Conservation (phyloP, 2,329 filamentous ascomycete genomes). For the Dactylellina sp. region DNA sequence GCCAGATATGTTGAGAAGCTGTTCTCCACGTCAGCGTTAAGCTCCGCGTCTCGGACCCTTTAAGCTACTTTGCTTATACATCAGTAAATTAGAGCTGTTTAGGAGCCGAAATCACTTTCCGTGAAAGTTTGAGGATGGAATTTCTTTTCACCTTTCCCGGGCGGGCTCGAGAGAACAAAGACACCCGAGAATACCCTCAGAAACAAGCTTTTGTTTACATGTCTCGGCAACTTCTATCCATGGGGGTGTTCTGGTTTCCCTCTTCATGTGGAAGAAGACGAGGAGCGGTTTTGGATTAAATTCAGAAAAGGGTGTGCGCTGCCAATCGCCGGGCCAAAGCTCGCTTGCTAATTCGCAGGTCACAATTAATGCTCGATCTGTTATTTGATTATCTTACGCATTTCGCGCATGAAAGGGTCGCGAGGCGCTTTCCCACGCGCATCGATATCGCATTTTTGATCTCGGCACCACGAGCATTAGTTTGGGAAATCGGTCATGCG, state of each 20-base stretch:
- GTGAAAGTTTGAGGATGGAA: constrained; percentile 15
- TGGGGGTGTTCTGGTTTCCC: constrained; percentile 37
- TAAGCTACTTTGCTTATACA: background rate
- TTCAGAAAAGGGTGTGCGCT: constrained; percentile 9
- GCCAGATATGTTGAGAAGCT: too few species aligned
- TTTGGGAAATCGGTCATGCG: constrained; percentile 46
- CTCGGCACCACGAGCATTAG: background rate
- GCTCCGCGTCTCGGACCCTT: constrained; percentile 45
- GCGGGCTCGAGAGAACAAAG: constrained; percentile 4
- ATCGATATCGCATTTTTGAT: background rate
- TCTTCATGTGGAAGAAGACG: too few species aligned
- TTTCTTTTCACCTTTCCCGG: background rate
- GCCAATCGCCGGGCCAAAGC: background rate
- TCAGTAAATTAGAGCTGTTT: constrained; percentile 15
- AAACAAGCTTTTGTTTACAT: constrained; percentile 57
- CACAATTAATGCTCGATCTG: background rate
- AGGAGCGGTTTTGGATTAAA: background rate
- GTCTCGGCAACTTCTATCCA: constrained; percentile 56
- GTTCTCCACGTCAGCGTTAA: constrained; percentile 24
- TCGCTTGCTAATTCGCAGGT: too few species aligned
- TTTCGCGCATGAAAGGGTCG: constrained; percentile 18
- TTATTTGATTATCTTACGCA: background rate
- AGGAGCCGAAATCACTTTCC: constrained; percentile 17
- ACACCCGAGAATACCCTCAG: constrained; percentile 21
- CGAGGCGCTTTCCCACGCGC: too few species aligned